A percentile compares a stretch with the other conserved stretches of the same genome.
phyloP scores from a whole-genome alignment of 1,284 basidiomycete species.

The Volvariella surrecta region DNA sequence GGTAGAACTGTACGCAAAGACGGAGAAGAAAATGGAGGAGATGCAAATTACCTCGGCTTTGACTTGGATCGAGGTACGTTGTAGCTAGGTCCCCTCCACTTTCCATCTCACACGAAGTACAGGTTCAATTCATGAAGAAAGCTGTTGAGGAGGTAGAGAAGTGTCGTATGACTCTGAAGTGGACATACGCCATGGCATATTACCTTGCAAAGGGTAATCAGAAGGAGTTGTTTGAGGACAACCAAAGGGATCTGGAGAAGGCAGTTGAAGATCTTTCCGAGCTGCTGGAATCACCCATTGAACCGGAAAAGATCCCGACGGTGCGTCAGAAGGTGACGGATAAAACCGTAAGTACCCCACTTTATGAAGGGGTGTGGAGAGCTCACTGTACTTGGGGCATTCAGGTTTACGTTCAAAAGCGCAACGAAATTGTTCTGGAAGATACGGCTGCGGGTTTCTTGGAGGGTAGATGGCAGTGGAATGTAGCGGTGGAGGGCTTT shows the following conservation, averaged over 20 bases:
- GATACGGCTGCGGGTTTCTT: constrained; percentile 90
- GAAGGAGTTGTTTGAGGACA: constrained; percentile 97
- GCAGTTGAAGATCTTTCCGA: constrained; percentile 95
- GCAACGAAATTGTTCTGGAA: constrained; percentile 91
- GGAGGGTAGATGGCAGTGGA: constrained; percentile 82
- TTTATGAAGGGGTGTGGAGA: too few relatives aligned
- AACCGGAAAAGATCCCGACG: constrained; percentile 73
- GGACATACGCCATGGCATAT: constrained; percentile 99
- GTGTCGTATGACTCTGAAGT: constrained; percentile 94
- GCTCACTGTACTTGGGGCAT: constrained; percentile 2
- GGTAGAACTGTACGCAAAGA: constrained; percentile 85
- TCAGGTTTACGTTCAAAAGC: constrained; percentile 94
- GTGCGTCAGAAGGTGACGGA: constrained; percentile 92
- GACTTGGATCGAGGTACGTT: constrained; percentile 89
- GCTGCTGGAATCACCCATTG: constrained; percentile 85
- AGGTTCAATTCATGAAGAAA: constrained; percentile 88
- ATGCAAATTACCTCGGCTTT: constrained; percentile 90
- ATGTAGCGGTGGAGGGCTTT: constrained; percentile 57
- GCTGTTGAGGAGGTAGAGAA: constrained; percentile 88
- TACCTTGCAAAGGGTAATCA: constrained; percentile 84
- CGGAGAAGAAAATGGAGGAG: constrained; percentile 99
- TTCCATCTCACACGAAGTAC: constrained; percentile 1
- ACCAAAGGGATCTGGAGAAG: constrained; percentile 91
- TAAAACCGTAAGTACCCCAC: constrained; percentile 60
- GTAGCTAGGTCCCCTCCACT: background rate